Evolutionary conservation across 495 filamentous ascomycete genomes (phyloP).

Genomic region (Xylaria cubensis): DNA sequence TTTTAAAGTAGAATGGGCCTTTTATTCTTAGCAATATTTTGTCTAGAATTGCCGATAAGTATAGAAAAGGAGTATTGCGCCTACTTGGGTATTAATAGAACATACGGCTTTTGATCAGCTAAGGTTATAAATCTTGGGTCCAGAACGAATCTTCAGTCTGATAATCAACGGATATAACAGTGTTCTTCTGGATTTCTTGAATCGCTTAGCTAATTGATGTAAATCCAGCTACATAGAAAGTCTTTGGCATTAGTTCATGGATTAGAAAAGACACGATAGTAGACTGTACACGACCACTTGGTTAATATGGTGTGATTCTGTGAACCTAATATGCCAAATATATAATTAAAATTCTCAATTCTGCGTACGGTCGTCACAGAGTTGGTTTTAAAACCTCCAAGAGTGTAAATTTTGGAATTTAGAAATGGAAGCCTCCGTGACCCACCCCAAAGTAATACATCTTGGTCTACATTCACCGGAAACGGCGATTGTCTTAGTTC

Average conservation of each 20-base stretch:
- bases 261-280: neutral
- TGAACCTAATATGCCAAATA: neutral
- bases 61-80: neutral
- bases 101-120: neutral
- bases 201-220: neutral
- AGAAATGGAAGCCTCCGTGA: neutral
- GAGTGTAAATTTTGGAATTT: too few species aligned
- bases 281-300: neutral
- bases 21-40: neutral
- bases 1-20: neutral
- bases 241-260: neutral
- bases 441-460: neutral
- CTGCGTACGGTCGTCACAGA: neutral
- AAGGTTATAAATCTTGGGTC: neutral
- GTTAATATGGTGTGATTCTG: neutral
- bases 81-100: neutral
- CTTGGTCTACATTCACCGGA: neutral
- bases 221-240: neutral
- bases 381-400: neutral
- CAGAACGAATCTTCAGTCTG: neutral
- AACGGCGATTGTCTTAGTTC: slow-evolving; percentile 7
- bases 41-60: neutral
- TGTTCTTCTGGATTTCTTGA: neutral
- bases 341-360: neutral
- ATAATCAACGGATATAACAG: neutral